Conservation (phyloP, 140 eudicot species). For the Flaveria floridana region DNA sequence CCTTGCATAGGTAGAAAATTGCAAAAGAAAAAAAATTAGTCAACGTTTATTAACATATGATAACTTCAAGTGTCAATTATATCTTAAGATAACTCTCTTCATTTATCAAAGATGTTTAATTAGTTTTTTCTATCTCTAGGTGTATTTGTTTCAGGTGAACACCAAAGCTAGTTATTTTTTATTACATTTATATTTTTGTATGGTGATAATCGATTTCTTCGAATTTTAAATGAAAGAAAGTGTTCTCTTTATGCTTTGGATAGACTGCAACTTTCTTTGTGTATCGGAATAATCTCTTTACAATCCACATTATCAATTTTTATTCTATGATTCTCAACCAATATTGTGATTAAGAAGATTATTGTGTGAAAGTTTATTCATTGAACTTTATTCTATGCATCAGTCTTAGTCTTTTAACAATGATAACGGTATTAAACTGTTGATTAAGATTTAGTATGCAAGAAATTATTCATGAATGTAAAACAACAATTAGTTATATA, state of each 20-base stretch:
- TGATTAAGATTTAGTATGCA: too few relatives aligned
- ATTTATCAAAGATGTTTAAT: too few relatives aligned
- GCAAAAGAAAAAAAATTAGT: too few relatives aligned
- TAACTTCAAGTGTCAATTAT: too few relatives aligned
- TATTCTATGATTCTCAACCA: not conserved
- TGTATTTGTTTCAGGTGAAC: not conserved
- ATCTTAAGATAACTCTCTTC: too few relatives aligned
- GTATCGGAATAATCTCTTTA: not conserved
- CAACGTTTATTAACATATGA: too few relatives aligned
- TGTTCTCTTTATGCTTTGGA: not conserved
- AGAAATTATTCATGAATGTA: too few relatives aligned
- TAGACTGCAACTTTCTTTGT: not conserved
- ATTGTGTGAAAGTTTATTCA: not conserved
- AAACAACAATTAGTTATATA: too few relatives aligned
- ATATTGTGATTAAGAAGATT: conserved; percentile 3
- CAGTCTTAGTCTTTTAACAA: too few relatives aligned
- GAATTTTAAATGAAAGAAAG: not conserved
- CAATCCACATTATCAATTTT: not conserved
- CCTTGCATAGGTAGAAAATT: too few relatives aligned
- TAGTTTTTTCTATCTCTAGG: too few relatives aligned
- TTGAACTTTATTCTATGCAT: not conserved
- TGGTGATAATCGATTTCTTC: not conserved
- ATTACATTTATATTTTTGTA: not conserved
- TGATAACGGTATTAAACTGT: too few relatives aligned
- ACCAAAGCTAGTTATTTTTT: not conserved